Evolutionary conservation across 1,284 basidiomycete species (phyloP), one percentile per base, ranked within the genome.

Genomic region (Serendipita sp.): DNA sequence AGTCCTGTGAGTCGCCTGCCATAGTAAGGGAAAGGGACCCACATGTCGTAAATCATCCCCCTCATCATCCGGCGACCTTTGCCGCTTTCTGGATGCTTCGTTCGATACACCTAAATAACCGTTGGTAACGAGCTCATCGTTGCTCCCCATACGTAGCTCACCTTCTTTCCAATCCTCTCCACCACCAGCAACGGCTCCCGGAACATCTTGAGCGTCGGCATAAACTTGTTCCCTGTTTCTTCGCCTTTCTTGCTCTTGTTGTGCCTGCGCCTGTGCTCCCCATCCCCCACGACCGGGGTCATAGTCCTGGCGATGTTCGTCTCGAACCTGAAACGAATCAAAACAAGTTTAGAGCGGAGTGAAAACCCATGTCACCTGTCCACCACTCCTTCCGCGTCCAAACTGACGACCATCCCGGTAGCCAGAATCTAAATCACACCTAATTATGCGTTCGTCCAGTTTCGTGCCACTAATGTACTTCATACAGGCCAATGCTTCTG

Each of bases 401-500:
- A 98, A 99, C 74, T 99, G 96, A 62, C 96, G 78, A 4, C 96
- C 96, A 71, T 99, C 96, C 69, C 86, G 86, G 75, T 98, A 99
- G 1, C 96, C 96, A n/a, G 94, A 81, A 75, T 99, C 96, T 67
- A 99, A 77, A 75, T 99, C 96, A 70, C 95, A 98, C 58, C 96
- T 89, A 67, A 99, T 96, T 67, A 99, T 91, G 32, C 96, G 88
- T 74, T 99, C 96, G 74, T 99, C 96, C n/a, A 99, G 83, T 76
- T 99, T 99, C 38, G 95, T 96, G 13, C 95, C 95, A 60, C 88
- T 93, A 66, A 99, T 85, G 73, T 97, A 95, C 55, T 90, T 85
- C 81, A 99, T 85, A 67, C 88, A 88, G 50, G 93, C 90, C 32
- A 97, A 79, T 15, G 96, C 96, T 73, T 99, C 95, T 3, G 85